These are phyloP conservation scores for Hondaea fermentalgiana DNA, from an alignment of 108 stramenopile species.

Conservation along the genomic window DNA sequence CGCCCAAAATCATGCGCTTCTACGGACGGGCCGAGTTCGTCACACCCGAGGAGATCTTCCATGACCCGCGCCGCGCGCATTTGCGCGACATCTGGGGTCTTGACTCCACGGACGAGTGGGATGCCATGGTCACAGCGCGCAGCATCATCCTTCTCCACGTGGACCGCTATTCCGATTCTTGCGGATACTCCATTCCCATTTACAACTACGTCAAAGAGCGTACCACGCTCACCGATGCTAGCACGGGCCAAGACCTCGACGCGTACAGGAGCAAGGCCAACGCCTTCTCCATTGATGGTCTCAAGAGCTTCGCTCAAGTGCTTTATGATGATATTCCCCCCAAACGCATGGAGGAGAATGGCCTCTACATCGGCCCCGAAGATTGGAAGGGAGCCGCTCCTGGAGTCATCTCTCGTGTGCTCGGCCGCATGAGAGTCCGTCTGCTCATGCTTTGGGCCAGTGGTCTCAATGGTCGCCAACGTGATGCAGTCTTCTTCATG, in stretches of 20 bases:
- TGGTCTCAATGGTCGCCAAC: neutral
- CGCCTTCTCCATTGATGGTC: constrained; percentile 48
- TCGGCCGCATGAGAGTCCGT: neutral
- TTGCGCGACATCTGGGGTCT: neutral
- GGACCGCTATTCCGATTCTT: constrained; percentile 35
- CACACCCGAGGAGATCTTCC: neutral
- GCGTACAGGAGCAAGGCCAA: constrained; percentile 41
- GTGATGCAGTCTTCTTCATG: neutral
- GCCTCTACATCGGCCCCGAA: neutral
- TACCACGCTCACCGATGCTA: constrained; percentile 29
- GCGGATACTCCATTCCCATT: constrained; percentile 43
- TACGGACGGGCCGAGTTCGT: constrained; percentile 24
- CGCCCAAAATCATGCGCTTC: constrained; percentile 39
- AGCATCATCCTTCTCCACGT: constrained; percentile 32
- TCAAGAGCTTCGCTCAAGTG: constrained; percentile 34
- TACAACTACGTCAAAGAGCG: constrained; percentile 41
- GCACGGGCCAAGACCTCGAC: constrained; percentile 25
- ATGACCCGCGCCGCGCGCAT: neutral
- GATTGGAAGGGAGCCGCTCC: neutral
- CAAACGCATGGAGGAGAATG: neutral
- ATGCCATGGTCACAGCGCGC: neutral
- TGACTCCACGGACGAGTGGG: neutral
- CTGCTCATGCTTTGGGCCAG: neutral
- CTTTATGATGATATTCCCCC: neutral
- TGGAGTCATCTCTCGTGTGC: neutral